A percentile compares a stretch with the other conserved stretches of the same genome.
Conservation (phyloP, 2,329 filamentous ascomycete species). For the Aspergillus transmontanensis region DNA sequence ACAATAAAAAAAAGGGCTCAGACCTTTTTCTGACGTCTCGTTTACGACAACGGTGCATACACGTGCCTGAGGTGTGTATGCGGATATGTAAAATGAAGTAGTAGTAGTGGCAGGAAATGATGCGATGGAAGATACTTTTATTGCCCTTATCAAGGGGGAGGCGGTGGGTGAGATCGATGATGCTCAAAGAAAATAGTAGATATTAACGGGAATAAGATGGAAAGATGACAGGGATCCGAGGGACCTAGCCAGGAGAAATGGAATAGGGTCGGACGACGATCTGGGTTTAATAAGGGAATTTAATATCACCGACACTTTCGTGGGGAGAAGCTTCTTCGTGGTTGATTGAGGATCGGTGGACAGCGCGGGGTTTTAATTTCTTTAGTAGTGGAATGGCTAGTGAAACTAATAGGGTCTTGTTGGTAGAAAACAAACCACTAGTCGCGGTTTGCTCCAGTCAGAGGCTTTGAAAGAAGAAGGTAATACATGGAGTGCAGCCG, state of each 20-base stretch:
- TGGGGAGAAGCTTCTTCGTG: slow-evolving; percentile 17
- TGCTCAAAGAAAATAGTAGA: slow-evolving; percentile 2
- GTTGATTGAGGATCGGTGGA: slow-evolving; percentile 11
- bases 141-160: background rate
- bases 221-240: slow-evolving; percentile 14
- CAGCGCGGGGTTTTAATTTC: slow-evolving; percentile 14
- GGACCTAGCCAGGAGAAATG: slow-evolving; percentile 14
- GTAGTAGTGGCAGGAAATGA: background rate
- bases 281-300: slow-evolving; percentile 12
- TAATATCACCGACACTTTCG: slow-evolving; percentile 13
- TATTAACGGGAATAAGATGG: slow-evolving; percentile 1
- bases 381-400: slow-evolving; percentile 6
- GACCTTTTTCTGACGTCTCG: slow-evolving; percentile 7
- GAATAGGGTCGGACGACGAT: slow-evolving; percentile 15
- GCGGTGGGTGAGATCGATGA: background rate
- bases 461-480: background rate
- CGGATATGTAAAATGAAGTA: slow-evolving; percentile 1
- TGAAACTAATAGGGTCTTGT: slow-evolving; percentile 1
- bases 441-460: background rate
- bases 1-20: slow-evolving; percentile 4
- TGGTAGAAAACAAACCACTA: slow-evolving; percentile 2
- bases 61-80: slow-evolving; percentile 11
- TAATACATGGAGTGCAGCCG: background rate
- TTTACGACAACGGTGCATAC: slow-evolving; percentile 11
- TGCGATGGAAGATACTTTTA: background rate